Base-by-base conservation (phyloP, 495 filamentous ascomycete species). In the Talaromyces adpressus region DNA sequence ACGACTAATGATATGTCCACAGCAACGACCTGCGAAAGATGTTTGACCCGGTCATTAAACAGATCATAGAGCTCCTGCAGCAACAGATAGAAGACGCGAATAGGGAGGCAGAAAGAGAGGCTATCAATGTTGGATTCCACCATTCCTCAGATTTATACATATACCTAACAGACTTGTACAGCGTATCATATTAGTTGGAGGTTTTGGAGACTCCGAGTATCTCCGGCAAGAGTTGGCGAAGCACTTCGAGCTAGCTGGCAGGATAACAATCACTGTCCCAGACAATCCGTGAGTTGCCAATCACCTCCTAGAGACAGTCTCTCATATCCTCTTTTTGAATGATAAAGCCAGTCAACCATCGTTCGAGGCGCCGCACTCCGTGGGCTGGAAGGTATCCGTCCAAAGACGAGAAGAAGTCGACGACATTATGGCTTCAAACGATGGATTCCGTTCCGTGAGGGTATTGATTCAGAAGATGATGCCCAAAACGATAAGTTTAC, bases 341-440 rank as follows among this genome's bases (percentile, higher is more conserved):
- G 18, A 91, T 67, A 87, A 18, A 61, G 89, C 4, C 91, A 89
- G 89, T 90, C 87, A 9, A 88, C 89, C 16, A 87, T 92, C 18
- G 89, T 91, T 22, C 80, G 88, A 52, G 89, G 89, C 1, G 89
- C 89, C 0, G 89, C 90, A 6, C 73, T 91, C 23, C 77, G 87
- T 59, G 89, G 89, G 0, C 41, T 61, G 6, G 58, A 61, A 45
- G 89, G 88, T 8, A 87, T 84, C 69, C 87, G 90, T 82, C 86
- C 91, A 5, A 80, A 88, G 32, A 86, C 80, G 27, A 72, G 88
- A 27, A 83, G 85, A 66, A 81, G 86, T 32, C 77, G 89, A 53
- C 87, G 84, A 80, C 87, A 90, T 73, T 91, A 91, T 70, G 89
- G 89, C n/a, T 58, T 71, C 62, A 18, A 16, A 9, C 18, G 18